phyloP scores from a whole-genome alignment of 352 stramenopile genomes.

The Phytophthora macrochlamydospora region DNA sequence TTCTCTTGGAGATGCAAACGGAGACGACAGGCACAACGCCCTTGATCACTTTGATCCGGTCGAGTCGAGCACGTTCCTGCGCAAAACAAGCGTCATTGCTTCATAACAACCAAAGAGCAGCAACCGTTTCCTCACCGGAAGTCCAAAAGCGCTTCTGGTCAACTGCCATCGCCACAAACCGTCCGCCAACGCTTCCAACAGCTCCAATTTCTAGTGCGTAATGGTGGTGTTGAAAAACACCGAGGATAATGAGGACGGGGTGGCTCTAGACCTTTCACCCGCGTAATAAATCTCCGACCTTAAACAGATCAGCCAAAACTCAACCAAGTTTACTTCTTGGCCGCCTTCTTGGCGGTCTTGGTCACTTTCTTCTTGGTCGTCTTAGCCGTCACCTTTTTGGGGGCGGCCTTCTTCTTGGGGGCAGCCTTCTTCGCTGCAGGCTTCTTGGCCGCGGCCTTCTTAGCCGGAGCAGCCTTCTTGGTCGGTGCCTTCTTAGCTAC shows the following conservation, averaged over 20 bases:
- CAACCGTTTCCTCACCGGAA: background rate
- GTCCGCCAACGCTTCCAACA: background rate
- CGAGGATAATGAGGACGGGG: conserved; percentile 44
- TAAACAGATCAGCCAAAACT: conserved; percentile 11
- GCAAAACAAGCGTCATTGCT: no score
- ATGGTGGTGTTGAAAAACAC: conserved; percentile 92
- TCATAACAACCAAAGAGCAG: background rate
- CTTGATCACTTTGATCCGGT: background rate
- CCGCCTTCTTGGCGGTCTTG: conserved; percentile 53
- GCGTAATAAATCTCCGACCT: conserved; percentile 47
- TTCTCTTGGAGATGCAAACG: background rate
- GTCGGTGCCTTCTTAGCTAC: conserved; percentile 47
- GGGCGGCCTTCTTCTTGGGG: conserved; percentile 58
- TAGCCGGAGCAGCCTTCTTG: conserved; percentile 41
- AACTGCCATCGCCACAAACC: background rate
- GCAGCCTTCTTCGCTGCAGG: conserved; percentile 37
- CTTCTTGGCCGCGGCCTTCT: conserved; percentile 60
- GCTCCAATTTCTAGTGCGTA: conserved; percentile 41
- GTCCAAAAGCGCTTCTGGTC: background rate
- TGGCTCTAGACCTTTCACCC: conserved; percentile 1
- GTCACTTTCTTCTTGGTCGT: conserved; percentile 55
- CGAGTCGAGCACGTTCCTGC: no score
- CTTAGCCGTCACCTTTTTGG: conserved; percentile 49
- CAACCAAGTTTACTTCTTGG: conserved; percentile 59
- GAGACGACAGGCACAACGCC: background rate